Evolutionary conservation across 192 early-diverging fungal species (phyloP).

Genomic region (Coemansia sp.): DNA sequence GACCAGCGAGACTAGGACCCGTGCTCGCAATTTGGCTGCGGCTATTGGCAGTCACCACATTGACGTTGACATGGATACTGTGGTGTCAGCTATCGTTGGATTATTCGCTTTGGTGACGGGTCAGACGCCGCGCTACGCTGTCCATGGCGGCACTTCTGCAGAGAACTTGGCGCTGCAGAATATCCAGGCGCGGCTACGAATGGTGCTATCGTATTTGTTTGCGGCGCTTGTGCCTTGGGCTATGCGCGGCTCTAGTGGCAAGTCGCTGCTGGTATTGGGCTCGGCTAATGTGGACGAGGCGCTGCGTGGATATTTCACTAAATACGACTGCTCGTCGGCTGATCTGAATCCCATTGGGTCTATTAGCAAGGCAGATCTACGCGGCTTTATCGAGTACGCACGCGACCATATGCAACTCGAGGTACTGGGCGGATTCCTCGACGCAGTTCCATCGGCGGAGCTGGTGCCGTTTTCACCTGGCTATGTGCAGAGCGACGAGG

Average conservation of each 20-base stretch:
- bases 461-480: constrained; percentile 85
- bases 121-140: constrained; percentile 73
- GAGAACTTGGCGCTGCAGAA: constrained; percentile 99
- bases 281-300: constrained; percentile 99
- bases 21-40: constrained; percentile 81
- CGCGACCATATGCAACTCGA: constrained; percentile 66
- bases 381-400: constrained; percentile 78
- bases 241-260: constrained; percentile 55
- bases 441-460: constrained; percentile 92
- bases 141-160: constrained; percentile 80
- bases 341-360: constrained; percentile 98
- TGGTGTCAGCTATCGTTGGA: constrained; percentile 72
- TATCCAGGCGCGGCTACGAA: constrained; percentile 92
- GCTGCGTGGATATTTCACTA: constrained; percentile 95
- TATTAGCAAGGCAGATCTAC: constrained; percentile 87
- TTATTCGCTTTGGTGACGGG: constrained; percentile 79
- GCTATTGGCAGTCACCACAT: constrained; percentile 92
- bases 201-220: constrained; percentile 95
- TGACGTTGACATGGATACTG: constrained; percentile 85
- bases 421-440: constrained; percentile 75
- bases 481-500: constrained; percentile 91
- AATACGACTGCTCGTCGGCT: constrained; percentile 97
- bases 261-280: constrained; percentile 87
- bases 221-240: constrained; percentile 94
- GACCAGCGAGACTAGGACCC: constrained; percentile 74